Evolutionary conservation across 805 yeast genomes (phyloP), one percentile per base, ranked within the genome.

Genomic region (Candida pseudofarinosa): DNA sequence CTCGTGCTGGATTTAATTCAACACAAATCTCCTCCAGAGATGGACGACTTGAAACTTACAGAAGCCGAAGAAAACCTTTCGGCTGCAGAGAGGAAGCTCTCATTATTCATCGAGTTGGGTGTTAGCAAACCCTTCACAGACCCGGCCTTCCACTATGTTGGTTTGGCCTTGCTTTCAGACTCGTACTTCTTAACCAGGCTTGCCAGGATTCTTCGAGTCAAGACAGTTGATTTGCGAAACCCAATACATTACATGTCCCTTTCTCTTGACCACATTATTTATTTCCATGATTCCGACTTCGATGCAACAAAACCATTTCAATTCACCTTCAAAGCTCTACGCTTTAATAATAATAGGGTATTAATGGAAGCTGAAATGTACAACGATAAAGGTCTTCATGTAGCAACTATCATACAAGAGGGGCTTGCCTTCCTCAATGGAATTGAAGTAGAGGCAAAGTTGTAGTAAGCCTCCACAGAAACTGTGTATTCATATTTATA

Each of bases 321-420:
- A 13, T 74, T 76, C 41, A 68, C 74, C 37, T 66, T 80, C 35
- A 64, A 63, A 38, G 75, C 76, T 32, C 58, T 78, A 18, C 66
- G 79, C 40, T 69, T 81, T 3, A 71, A 70, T 13, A 73, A 74
- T 48, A 75, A 76, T 43, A 68, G 85, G 45, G 76, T 78, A 10
- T 58, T 83, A 36, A 60, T 83, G 53, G 73, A 71, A 46, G 86
- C 80, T 14, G 83, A 82, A 47, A 69, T 82, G 55, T 84, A 65
- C 58, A 65, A 72, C 37, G 50, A 56, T 4, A 67, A 71, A 16
- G 79, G 79, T 2, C 66, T 68, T 23, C 73, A 81, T 43, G 72
- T 79, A 2, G 85, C 86, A 2, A 73, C 82, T 0, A 69, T 81
- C 1, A 58, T 80, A 6, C 91, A 85, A 59, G 89, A 85, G 58